Conservation (phyloP, 2,329 filamentous ascomycete species). For the Raffaelea albimanens region DNA sequence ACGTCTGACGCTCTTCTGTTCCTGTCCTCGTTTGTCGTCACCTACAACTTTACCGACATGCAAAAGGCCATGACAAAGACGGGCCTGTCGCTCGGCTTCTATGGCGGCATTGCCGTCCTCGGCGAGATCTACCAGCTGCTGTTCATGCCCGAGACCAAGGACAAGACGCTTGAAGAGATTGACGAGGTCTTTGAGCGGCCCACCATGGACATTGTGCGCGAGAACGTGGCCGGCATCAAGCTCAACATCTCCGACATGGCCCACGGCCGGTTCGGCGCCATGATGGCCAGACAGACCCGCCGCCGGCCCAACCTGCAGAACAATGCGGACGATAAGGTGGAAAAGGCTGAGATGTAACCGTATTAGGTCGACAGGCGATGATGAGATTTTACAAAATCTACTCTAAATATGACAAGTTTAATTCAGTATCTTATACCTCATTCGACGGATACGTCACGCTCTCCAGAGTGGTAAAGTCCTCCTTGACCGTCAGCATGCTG, state of each 20-base stretch:
- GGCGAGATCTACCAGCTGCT: slow-evolving; percentile 65
- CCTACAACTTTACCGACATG: slow-evolving; percentile 67
- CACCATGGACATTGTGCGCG: slow-evolving; percentile 49
- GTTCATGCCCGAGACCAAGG: slow-evolving; percentile 64
- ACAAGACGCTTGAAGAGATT: slow-evolving; percentile 60
- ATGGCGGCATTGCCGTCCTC: slow-evolving; percentile 61
- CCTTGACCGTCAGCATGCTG: slow-evolving; percentile 46
- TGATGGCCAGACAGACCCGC: not conserved
- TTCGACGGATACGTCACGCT: slow-evolving; percentile 64
- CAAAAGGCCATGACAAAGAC: slow-evolving; percentile 56
- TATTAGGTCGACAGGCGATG: too few species aligned
- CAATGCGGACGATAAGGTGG: too few species aligned
- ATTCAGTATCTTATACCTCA: slow-evolving; percentile 34
- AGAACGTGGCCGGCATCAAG: slow-evolving; percentile 31
- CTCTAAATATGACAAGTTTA: too few species aligned
- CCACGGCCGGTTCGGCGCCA: not conserved
- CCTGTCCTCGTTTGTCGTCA: slow-evolving; percentile 63
- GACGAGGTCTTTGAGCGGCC: slow-evolving; percentile 50
- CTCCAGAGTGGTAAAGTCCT: slow-evolving; percentile 59
- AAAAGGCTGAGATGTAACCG: too few species aligned
- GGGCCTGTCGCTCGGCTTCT: slow-evolving; percentile 60
- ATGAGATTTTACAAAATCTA: too few species aligned
- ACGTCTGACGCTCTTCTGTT: slow-evolving; percentile 59
- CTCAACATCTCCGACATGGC: not conserved
- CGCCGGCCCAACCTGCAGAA: not conserved